These are phyloP conservation scores for Basidiobolus meristosporus DNA, from an alignment of 371 early-diverging fungal species.

Conservation along the genomic window DNA sequence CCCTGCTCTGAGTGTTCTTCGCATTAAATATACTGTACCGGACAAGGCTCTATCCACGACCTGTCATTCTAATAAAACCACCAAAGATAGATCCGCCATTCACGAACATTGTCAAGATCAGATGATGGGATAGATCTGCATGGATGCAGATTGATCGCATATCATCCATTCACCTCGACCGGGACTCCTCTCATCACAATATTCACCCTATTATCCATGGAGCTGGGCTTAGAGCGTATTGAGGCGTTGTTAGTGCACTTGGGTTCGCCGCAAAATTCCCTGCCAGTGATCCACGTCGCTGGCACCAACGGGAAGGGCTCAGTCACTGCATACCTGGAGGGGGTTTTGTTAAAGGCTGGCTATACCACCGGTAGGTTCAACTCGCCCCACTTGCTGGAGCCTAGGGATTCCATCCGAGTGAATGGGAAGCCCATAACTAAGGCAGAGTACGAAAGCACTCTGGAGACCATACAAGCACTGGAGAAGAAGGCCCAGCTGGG, in stretches of 20 bases:
- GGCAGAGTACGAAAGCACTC: conserved; percentile 50
- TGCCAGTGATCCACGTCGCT: conserved; percentile 47
- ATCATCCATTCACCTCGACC: too few species aligned
- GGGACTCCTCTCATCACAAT: too few species aligned
- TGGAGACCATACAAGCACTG: conserved; percentile 8
- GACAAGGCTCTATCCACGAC: too few species aligned
- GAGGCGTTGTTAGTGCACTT: conserved; percentile 1
- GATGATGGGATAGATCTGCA: too few species aligned
- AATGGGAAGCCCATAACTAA: conserved; percentile 58
- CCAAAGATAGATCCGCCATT: too few species aligned
- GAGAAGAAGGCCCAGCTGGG: conserved; percentile 15
- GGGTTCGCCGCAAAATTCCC: conserved; percentile 6
- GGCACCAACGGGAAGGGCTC: conserved; percentile 85
- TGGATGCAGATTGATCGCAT: too few species aligned
- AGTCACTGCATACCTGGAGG: conserved; percentile 43
- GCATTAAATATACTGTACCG: too few species aligned
- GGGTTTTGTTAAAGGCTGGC: conserved; percentile 24
- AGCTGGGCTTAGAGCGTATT: neutral
- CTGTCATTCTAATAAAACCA: too few species aligned
- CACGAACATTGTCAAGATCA: too few species aligned
- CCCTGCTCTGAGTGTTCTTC: too few species aligned
- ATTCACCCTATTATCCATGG: neutral
- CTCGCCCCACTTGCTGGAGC: conserved; percentile 79
- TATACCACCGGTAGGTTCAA: conserved; percentile 64
- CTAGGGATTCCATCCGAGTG: conserved; percentile 79